These are phyloP conservation scores for Komagataella ulmi DNA, from an alignment of 805 yeast genomes.

Conservation along the genomic window DNA sequence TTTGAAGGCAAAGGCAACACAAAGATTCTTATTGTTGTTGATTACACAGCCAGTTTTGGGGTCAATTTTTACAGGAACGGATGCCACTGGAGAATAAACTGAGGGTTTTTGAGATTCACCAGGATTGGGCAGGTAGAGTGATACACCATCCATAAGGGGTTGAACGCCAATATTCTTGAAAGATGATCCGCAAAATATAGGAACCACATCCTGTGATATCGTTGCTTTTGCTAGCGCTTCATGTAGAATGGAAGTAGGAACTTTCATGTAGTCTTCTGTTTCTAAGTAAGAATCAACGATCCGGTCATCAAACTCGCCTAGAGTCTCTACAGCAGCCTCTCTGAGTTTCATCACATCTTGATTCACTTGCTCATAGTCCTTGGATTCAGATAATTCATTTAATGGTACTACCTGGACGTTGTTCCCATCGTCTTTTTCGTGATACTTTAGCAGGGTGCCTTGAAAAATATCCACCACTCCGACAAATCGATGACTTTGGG, in stretches of 20 bases:
- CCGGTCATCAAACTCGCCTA: constrained; percentile 72
- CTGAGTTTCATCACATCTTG: constrained; percentile 44
- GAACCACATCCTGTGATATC: constrained; percentile 41
- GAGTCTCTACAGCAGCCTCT: constrained; percentile 68
- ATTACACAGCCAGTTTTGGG: constrained; percentile 33
- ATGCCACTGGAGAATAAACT: constrained; percentile 15
- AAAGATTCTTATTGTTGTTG: constrained; percentile 42
- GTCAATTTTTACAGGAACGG: constrained; percentile 23
- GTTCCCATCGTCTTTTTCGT: constrained; percentile 28
- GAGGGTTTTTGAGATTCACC: constrained; percentile 47
- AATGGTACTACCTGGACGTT: constrained; percentile 33
- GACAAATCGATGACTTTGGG: constrained; percentile 20
- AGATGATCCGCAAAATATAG: constrained; percentile 88
- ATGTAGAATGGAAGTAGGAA: constrained; percentile 41
- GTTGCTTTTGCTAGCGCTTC: constrained; percentile 55
- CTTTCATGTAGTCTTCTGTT: constrained; percentile 54
- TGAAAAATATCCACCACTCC: constrained; percentile 67
- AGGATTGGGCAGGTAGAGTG: constrained; percentile 75
- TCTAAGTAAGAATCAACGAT: constrained; percentile 71
- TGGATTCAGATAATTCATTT: constrained; percentile 11
- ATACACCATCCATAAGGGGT: constrained; percentile 77
- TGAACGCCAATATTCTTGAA: constrained; percentile 91
- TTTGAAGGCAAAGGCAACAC: constrained; percentile 82
- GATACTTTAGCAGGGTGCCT: constrained; percentile 18
- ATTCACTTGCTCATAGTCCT: constrained; percentile 17